Evolutionary conservation across 2,329 filamentous ascomycete species (phyloP), one percentile per base, ranked within the genome.

Genomic region (Ascochyta clinopodiicola): DNA sequence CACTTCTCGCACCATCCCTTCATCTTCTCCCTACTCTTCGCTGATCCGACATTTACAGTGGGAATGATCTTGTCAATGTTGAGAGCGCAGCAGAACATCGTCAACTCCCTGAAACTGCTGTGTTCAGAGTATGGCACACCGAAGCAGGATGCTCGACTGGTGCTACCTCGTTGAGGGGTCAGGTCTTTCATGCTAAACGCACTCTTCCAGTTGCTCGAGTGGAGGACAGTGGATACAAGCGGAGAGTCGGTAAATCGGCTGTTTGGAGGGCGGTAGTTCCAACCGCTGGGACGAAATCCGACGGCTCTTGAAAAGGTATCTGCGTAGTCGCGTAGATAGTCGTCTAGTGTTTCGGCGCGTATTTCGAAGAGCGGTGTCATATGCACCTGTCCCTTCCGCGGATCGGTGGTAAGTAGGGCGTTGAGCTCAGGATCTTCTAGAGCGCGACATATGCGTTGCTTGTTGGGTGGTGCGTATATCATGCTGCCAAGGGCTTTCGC

Each of bases 341-440:
- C 93, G 61, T 91, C 87, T 1, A 99, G 82, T 0, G 94, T 96
- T 63, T 97, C 93, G 31, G 92, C 88, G 24, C 92, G 88, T 63
- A 99, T 92, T 75, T 98, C 94, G 82, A 95, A 95, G 9, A 99
- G 82, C 67, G 90, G 92, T 66, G 96, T 96, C 93, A 99, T 97
- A 77, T 99, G 95, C 0, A 99, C 92, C 75, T 98, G 94, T 0
- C 95, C 95, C 66, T 91, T 90, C 21, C 84, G 79, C 0, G 95
- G 92, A 70, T 97, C 81, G 7, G 83, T 82, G 0, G 95, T 99
- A 67, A 99, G 84, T 4, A 92, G 84, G 0, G 84, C 82, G 24
- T 87, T 81, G 4, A 99, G 83, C 69, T 96, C 93, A 0, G 89
- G 82, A 70, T 98, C 94, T 70, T 92, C 92, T 0, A 99, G 84